Conservation (phyloP, 805 yeast species). For the Sungouiozyma intestinalis region DNA sequence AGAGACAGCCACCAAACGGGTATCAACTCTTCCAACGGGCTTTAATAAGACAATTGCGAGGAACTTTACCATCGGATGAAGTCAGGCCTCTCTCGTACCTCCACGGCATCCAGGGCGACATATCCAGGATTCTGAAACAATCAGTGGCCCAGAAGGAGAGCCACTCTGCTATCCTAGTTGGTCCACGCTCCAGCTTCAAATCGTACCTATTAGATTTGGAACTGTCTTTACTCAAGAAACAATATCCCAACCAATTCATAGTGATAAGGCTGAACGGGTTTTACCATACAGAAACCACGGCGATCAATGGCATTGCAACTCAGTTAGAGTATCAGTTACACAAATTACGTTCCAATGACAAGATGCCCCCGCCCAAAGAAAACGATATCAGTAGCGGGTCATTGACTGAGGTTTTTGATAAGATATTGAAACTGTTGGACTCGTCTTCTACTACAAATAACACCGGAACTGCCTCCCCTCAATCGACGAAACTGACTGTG, state of each 20-base stretch:
- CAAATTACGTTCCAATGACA: constrained; percentile 20
- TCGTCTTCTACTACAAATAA: constrained; percentile 12
- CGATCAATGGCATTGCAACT: constrained; percentile 75
- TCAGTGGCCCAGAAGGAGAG: constrained; percentile 64
- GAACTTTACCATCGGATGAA: constrained; percentile 14
- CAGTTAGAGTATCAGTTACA: constrained; percentile 52
- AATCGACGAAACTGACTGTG: constrained; percentile 39
- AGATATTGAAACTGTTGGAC: constrained; percentile 45
- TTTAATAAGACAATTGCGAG: constrained; percentile 16
- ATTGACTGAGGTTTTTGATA: constrained; percentile 50
- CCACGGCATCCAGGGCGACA: constrained; percentile 29
- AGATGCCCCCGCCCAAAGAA: constrained; percentile 6
- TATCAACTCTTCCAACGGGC: constrained; percentile 13
- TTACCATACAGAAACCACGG: constrained; percentile 62
- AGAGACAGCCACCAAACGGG: constrained; percentile 4
- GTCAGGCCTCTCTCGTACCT: constrained; percentile 14
- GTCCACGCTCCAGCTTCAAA: constrained; percentile 75
- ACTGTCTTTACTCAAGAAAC: constrained; percentile 33
- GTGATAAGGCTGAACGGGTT: constrained; percentile 58
- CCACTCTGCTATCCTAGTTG: constrained; percentile 69
- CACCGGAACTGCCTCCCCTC: constrained; percentile 16
- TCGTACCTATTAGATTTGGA: constrained; percentile 52
- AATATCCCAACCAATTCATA: constrained; percentile 43
- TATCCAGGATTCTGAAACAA: constrained; percentile 49
- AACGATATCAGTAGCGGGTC: constrained; percentile 41